Evolutionary conservation across 495 filamentous ascomycete genomes (phyloP).

Genomic region (Aspergillus egyptiacus): DNA sequence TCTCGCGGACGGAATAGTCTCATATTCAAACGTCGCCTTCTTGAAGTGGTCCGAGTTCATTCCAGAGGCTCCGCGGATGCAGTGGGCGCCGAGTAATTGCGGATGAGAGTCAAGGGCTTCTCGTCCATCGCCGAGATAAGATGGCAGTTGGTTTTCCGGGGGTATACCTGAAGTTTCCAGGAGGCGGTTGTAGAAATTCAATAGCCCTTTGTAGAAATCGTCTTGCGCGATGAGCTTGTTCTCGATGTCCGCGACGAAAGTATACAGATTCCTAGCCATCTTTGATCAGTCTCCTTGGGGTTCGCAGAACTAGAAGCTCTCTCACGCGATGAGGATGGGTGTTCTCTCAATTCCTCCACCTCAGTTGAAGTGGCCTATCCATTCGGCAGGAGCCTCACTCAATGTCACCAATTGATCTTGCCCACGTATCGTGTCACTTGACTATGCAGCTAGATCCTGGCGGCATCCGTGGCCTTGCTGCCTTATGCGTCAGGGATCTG

Average conservation of each 20-base stretch:
- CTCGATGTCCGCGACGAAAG: not conserved
- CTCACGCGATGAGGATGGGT: not conserved
- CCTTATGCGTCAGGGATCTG: too few species aligned
- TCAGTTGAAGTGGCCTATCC: not conserved
- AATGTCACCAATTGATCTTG: not conserved
- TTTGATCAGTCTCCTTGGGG: not conserved
- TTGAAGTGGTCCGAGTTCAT: not conserved
- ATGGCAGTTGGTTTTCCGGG: not conserved
- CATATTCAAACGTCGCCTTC: not conserved
- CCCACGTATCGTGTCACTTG: constrained; percentile 1
- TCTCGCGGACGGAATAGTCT: not conserved
- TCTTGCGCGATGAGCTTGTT: constrained; percentile 1
- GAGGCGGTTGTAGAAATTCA: constrained; percentile 1
- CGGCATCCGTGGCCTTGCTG: too few species aligned
- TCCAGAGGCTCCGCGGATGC: not conserved
- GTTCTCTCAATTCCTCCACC: not conserved
- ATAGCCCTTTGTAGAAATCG: not conserved
- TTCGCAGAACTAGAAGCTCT: not conserved
- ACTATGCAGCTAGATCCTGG: not conserved
- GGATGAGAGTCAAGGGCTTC: constrained; percentile 3
- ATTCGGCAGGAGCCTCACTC: not conserved
- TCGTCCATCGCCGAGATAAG: not conserved
- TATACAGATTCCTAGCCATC: not conserved
- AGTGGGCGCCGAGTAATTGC: constrained; percentile 2
- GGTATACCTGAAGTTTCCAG: not conserved